phyloP scores from a whole-genome alignment of 2,329 filamentous ascomycete genomes.

The Mycosphaerelloides madeirae region DNA sequence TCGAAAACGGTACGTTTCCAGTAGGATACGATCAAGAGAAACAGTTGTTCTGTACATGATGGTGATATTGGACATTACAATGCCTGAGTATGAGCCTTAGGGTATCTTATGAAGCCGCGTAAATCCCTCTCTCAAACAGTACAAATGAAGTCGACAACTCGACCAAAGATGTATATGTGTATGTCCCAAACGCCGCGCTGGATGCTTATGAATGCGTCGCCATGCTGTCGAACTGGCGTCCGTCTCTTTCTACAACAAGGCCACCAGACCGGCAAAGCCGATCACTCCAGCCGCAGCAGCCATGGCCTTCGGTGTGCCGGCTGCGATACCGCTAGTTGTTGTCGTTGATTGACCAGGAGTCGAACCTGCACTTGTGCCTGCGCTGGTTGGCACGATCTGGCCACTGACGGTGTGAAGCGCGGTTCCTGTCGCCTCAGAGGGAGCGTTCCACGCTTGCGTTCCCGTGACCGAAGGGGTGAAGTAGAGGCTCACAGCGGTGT shows the following conservation, averaged over 20 bases:
- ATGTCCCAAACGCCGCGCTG: not conserved
- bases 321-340: conserved; percentile 7
- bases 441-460: conserved; percentile 16
- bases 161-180: not conserved
- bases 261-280: conserved; percentile 19
- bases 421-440: conserved; percentile 17
- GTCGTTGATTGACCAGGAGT: conserved; percentile 2
- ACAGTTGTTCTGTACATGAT: too few species aligned
- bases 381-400: conserved; percentile 15
- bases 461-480: conserved; percentile 27
- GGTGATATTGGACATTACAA: too few species aligned
- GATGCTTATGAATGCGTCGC: not conserved
- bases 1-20: too few species aligned
- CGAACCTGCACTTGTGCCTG: conserved; percentile 1
- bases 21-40: too few species aligned
- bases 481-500: conserved; percentile 27
- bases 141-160: too few species aligned
- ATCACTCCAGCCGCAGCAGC: conserved; percentile 17
- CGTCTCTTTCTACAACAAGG: conserved; percentile 12
- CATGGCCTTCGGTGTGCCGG: conserved; percentile 12
- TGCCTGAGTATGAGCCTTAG: not conserved
- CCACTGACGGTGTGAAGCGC: conserved; percentile 11
- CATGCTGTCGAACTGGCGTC: not conserved
- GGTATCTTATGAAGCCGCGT: not conserved
- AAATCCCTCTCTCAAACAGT: not conserved